These are phyloP conservation scores for Solanum lignicaule DNA, from an alignment of 257 asterid species.

Conservation along the genomic window DNA sequence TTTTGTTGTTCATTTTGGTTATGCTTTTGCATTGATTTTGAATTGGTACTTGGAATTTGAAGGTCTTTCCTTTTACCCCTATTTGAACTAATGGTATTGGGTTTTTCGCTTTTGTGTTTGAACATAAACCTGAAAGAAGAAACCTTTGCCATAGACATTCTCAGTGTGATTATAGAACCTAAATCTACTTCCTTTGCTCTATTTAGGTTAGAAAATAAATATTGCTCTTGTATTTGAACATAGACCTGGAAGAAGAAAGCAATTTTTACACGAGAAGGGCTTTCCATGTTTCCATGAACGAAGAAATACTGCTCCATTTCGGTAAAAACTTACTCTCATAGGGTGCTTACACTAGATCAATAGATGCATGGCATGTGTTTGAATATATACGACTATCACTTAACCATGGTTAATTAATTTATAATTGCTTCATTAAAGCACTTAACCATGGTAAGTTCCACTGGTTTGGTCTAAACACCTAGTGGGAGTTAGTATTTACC, in stretches of 20 bases:
- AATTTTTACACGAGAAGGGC: not conserved
- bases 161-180: not conserved
- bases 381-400: not conserved
- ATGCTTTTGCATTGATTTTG: not conserved
- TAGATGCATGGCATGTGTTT: not conserved
- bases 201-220: not conserved
- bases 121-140: not conserved
- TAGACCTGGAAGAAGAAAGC: not conserved
- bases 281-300: not conserved
- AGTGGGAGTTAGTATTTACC: not conserved
- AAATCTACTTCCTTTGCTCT: not conserved
- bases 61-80: not conserved
- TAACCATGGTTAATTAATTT: not conserved
- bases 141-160: not conserved
- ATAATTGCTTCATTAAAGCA: no score
- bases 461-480: not conserved
- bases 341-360: not conserved
- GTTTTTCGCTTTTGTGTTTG: not conserved
- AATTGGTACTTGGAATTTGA: not conserved
- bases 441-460: not conserved
- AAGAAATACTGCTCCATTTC: not conserved
- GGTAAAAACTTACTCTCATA: not conserved
- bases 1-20: not conserved
- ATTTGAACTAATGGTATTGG: not conserved
- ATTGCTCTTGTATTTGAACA: not conserved